Evolutionary conservation across 495 filamentous ascomycete genomes (phyloP).

Genomic region (Venustampulla echinocandica): DNA sequence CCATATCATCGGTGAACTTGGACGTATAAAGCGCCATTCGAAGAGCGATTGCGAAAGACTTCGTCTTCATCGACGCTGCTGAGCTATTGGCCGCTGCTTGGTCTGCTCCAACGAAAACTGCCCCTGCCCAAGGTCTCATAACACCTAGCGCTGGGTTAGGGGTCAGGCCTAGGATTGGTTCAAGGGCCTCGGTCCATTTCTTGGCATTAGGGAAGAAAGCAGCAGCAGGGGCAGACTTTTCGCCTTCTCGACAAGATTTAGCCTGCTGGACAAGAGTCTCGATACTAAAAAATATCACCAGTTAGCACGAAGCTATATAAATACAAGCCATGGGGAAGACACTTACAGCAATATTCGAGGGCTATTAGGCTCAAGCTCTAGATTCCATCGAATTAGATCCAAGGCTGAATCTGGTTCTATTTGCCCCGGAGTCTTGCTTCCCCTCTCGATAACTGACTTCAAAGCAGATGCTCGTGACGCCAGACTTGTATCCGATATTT

Average conservation of each 20-base stretch:
- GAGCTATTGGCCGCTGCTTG: constrained; percentile 9
- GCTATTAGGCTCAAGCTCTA: constrained; percentile 28
- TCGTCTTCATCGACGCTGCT: constrained; percentile 43
- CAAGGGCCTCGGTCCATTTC: constrained; percentile 40
- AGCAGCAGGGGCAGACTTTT: constrained; percentile 17
- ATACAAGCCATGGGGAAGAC: background rate
- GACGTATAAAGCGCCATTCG: constrained; percentile 62
- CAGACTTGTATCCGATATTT: constrained; percentile 27
- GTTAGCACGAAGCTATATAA: background rate
- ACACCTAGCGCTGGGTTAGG: constrained; percentile 60
- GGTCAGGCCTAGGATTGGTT: constrained; percentile 44
- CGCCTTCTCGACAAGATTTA: constrained; percentile 16
- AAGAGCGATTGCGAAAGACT: constrained; percentile 61
- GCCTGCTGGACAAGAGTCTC: constrained; percentile 38
- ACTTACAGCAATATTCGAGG: constrained; percentile 34
- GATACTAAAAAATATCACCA: constrained; percentile 23
- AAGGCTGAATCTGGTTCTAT: constrained; percentile 25
- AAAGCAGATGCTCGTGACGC: constrained; percentile 27
- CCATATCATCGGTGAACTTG: constrained; percentile 38
- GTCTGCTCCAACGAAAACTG: constrained; percentile 50
- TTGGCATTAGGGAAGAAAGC: constrained; percentile 34
- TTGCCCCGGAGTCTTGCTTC: background rate
- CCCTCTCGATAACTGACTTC: constrained; percentile 6
- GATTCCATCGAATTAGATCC: constrained; percentile 21
- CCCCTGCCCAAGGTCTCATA: constrained; percentile 61